Conservation (phyloP, 140 eudicot genomes). For the Cichorium intybus region DNA sequence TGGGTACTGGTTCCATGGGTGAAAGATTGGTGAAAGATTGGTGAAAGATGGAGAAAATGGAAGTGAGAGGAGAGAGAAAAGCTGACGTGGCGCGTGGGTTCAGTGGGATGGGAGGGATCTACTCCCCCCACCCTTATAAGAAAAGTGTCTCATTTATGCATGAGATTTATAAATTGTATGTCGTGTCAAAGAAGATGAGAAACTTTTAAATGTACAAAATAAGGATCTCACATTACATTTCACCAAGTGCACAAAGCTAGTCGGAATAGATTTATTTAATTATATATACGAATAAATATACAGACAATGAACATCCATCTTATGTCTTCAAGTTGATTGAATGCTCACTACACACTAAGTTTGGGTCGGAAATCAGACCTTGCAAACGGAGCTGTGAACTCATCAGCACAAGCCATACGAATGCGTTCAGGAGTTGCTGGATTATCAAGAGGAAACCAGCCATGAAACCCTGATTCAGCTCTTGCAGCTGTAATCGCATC, state of each 20-base stretch:
- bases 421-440: conserved; percentile 99
- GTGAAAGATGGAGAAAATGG: too few species aligned
- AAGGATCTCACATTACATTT: background rate
- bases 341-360: conserved; percentile 52
- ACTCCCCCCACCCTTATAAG: too few species aligned
- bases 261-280: background rate
- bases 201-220: too few species aligned
- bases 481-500: conserved; percentile 87
- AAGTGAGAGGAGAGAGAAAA: too few species aligned
- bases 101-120: too few species aligned
- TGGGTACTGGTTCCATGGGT: too few species aligned
- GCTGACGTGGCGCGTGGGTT: too few species aligned
- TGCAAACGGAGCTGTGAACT: conserved; percentile 54
- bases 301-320: background rate
- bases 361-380: conserved; percentile 69
- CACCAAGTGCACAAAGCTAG: too few species aligned
- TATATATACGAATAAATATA: conserved; percentile 3
- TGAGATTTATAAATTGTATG: background rate
- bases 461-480: conserved; percentile 60
- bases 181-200: too few species aligned
- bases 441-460: conserved; percentile 95
- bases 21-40: too few species aligned
- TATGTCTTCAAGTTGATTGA: background rate
- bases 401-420: conserved; percentile 93
- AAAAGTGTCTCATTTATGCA: too few species aligned